Evolutionary conservation across 768 basidiomycete species (phyloP), one percentile per base, ranked within the genome.

Genomic region (Heimioporus sp.): DNA sequence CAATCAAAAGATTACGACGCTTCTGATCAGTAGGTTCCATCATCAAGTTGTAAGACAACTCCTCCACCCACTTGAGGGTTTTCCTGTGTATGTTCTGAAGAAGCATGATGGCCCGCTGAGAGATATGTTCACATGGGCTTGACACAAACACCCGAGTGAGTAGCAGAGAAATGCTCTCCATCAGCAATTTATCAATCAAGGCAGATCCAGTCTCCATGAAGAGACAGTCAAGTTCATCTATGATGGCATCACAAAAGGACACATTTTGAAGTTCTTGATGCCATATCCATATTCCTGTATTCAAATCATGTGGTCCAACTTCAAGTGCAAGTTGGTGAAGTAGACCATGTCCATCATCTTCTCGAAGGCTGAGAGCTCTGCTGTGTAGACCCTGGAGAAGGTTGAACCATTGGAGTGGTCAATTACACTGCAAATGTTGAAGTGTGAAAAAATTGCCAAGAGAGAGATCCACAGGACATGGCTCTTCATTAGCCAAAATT

Each of bases 401-500:
- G 51, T 80, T 80, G 37, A 72, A 56, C 78, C 76, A 79, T 42
- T 80, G 79, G 0, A 80, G 55, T 4, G 48, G 61, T 0, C 62
- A 47, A 5, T 79, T 77, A 30, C 71, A 66, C 5, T 79, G 73
- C 30, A 80, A 60, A 38, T 64, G 59, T 11, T 68, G 71, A 48
- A 76, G 78, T 0, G 72, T 67, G 19, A 72, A 63, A 24, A 67
- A 72, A 45, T 80, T 76, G 31, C 79, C 75, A 3, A 75, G 46
- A 24, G 46, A 65, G 12, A 79, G 60, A 17, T 71, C 63, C 21
- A 43, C 37, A 2, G 72, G 74, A 48, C 75, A 78, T 12, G 63
- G 53, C 0, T 60, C 56, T 54, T 80, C 78, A n/a, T 60, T 51
- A 15, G 72, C 69, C n/a, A 80, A 60, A 34, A 73, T 64, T 10